Evolutionary conservation across 2,329 filamentous ascomycete genomes (phyloP), one percentile per base, ranked within the genome.

Genomic region (Alternaria arborescens): DNA sequence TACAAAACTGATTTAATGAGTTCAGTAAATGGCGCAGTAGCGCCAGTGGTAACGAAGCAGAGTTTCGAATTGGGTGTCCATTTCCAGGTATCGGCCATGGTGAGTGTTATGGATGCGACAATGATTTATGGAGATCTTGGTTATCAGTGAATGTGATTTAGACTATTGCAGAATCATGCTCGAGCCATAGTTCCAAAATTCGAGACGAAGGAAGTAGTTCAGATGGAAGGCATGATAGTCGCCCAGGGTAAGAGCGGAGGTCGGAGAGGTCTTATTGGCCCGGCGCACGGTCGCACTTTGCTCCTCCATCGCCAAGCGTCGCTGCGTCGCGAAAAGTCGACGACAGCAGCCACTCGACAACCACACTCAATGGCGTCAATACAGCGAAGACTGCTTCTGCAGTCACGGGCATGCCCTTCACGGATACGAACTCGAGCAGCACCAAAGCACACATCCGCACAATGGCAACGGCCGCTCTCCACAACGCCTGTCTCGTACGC

Each of bases 21-120:
- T 7, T 84, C 79, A 53, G 85, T 83, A 79, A 99, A 99, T 20
- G 90, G 87, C 16, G 94, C 93, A 0, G 94, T 99, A 6, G 95
- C 94, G 58, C 95, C 95, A 30, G 97, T 91, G 0, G 95, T 98
- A 56, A 97, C 90, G 67, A 99, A 91, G 76, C 92, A 95, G 54
- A 82, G 82, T 64, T 82, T 83, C 43, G 69, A 69, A 22, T 54
- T 53, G 41, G 66, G 10, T 11, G 64, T 66, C 68, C 66, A 70
- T 12, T 62, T 70, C 69, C 66, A 73, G 3, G 60, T 44, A 16
- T 64, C 55, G 8, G 69, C 53, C 69, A 72, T 71, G 41, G 7
- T 58, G 18, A 26, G 32, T 30, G 30, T 38, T 14, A 50, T 26
- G 14, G 1, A 12, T n/a, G 22, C 8, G 18, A 28, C 10, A 8